Evolutionary conservation across 768 basidiomycete species (phyloP), one percentile per base, ranked within the genome.

Genomic region (Collybia mongolica): DNA sequence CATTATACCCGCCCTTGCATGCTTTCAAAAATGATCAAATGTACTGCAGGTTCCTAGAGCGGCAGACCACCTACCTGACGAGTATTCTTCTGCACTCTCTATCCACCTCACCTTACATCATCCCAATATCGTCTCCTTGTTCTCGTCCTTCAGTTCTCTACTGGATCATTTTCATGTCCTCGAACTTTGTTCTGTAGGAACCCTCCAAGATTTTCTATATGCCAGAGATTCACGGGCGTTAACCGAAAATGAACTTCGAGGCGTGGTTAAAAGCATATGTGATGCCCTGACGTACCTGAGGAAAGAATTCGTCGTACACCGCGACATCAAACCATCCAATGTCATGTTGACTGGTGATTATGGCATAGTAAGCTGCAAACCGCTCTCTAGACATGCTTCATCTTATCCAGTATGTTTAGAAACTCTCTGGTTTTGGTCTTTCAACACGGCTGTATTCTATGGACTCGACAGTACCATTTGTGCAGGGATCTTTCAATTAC

Each of bases 21-120:
- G 15, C 29, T 37, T 22, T 36, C 42, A 5, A 28, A 3, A 15
- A 20, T n/a, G 17, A 40, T 26, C 36, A 32, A 39, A 40, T 8
- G 11, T 22, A 49, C 23, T 42, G 42, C 11, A 40, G 41, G 7
- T 48, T 32, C 38, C 54, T 1, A 46, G 44, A 43, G 44, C 41
- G 35, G 17, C 53, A 15, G 53, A 40, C 46, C 48, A 56, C 45
- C 44, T 48, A 22, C 24, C 41, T 19, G 40, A 46, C n/a, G 11
- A 23, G 2, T 32, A 48, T 2, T 57, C 66, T 6, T 53, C 61
- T 15, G 5, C 32, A 3, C 32, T 12, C 11, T 44, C 59, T 0
- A 52, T 79, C 22, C 75, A 79, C 51, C 69, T 67, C 39, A 59
- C 71, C 0, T 63, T 81, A 15, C 72, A 71, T 53, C 80, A 82